A percentile compares a stretch with the other conserved stretches of the same genome.
Conservation (phyloP, 2,329 filamentous ascomycete genomes). For the Diaporthe caulivora region DNA sequence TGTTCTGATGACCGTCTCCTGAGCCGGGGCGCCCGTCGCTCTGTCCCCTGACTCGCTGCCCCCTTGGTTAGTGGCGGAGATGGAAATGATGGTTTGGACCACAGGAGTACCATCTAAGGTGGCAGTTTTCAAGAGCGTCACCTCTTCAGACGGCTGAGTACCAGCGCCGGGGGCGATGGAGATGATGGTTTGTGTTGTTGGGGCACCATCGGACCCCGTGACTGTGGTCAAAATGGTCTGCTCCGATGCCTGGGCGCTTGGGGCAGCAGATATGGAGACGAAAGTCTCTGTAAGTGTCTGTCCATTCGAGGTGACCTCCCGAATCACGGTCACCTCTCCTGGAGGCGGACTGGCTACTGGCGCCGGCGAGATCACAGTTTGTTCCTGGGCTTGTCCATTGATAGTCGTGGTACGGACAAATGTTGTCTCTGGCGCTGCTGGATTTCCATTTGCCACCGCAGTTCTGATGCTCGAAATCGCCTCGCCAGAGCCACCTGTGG, state of each 20-base stretch:
- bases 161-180: background rate
- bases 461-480: background rate
- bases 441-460: background rate
- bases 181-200: background rate
- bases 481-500: background rate
- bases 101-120: background rate
- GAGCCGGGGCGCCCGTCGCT: background rate
- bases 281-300: constrained; percentile 1
- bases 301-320: constrained; percentile 6
- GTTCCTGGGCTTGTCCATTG: constrained; percentile 5
- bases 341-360: background rate
- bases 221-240: background rate
- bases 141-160: background rate
- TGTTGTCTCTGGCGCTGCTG: background rate
- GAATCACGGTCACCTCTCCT: constrained; percentile 3
- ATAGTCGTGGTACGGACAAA: background rate
- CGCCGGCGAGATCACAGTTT: background rate
- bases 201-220: background rate
- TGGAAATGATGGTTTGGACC: background rate
- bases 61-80: background rate
- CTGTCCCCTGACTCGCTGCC: background rate
- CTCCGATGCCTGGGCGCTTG: background rate
- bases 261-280: background rate
- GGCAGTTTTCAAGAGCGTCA: background rate
- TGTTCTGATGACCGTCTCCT: background rate